Conservation (phyloP, 2,329 filamentous ascomycete genomes). For the Trichoderma sp. region DNA sequence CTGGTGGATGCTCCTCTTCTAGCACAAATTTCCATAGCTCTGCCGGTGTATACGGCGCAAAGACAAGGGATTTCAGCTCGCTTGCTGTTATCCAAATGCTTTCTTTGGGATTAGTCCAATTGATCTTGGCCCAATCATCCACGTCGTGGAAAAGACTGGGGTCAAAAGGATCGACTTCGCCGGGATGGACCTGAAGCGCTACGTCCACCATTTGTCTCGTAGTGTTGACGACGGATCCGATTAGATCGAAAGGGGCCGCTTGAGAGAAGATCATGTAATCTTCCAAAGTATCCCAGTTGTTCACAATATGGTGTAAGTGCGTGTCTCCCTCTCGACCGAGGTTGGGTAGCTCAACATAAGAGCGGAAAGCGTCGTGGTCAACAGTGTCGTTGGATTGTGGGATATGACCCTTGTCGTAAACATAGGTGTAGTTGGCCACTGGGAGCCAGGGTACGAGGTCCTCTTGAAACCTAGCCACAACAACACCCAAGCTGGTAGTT, state of each 20-base stretch:
- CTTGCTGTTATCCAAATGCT: conserved; percentile 23
- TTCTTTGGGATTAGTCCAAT: conserved; percentile 25
- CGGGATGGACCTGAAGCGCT: background rate
- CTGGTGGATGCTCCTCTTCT: conserved; percentile 7
- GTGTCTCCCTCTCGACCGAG: conserved; percentile 23
- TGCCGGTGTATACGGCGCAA: conserved; percentile 15
- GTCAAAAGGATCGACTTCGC: conserved; percentile 18
- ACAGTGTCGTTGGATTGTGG: conserved; percentile 20
- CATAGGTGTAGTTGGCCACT: conserved; percentile 3
- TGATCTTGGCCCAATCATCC: conserved; percentile 19
- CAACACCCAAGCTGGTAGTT: conserved; percentile 17
- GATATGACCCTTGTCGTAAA: conserved; percentile 24
- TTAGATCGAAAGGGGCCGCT: conserved; percentile 16
- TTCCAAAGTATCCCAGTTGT: conserved; percentile 15
- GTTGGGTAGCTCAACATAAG: conserved; percentile 20
- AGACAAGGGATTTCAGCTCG: background rate
- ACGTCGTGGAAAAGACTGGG: conserved; percentile 13
- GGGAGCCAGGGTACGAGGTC: conserved; percentile 16
- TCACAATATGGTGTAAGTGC: conserved; percentile 14
- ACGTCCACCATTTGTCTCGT: conserved; percentile 17
- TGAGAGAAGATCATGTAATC: conserved; percentile 26
- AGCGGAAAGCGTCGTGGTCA: conserved; percentile 18
- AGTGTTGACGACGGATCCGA: conserved; percentile 14
- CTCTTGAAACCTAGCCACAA: conserved; percentile 21
- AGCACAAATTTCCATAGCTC: conserved; percentile 19